Percentiles rank a stretch among this genome's conserved stretches.
Evolutionary conservation across 1,284 basidiomycete genomes (phyloP).

Genomic region (Earliella scabrosa): DNA sequence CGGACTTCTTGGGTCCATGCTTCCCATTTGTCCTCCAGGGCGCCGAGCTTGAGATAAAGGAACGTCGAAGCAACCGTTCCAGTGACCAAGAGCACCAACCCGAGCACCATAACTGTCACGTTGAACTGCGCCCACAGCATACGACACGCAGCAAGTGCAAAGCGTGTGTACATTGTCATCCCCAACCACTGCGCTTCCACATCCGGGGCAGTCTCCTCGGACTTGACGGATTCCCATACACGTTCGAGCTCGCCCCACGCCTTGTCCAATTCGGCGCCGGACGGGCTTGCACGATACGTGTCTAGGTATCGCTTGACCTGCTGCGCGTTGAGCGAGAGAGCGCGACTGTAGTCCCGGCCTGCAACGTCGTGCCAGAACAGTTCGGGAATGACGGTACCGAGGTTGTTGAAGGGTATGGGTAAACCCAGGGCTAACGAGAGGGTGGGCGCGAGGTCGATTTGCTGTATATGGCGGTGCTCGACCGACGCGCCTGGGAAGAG

Average conservation of each 20-base stretch:
- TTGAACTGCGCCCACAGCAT: constrained; percentile 97
- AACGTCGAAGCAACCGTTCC: constrained; percentile 52
- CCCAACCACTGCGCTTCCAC: constrained; percentile 41
- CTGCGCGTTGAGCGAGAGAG: constrained; percentile 73
- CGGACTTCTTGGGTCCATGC: constrained; percentile 40
- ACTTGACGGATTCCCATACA: constrained; percentile 47
- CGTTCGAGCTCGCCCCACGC: constrained; percentile 58
- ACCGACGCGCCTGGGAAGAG: constrained; percentile 65
- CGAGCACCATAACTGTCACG: constrained; percentile 74
- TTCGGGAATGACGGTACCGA: constrained; percentile 92
- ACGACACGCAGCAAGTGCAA: constrained; percentile 76
- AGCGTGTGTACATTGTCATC: constrained; percentile 61
- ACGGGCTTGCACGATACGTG: constrained; percentile 71
- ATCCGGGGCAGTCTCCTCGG: constrained; percentile 5
- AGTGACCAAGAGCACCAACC: constrained; percentile 55
- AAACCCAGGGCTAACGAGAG: constrained; percentile 91
- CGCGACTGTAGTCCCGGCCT: constrained; percentile 44
- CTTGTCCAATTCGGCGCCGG: constrained; percentile 73
- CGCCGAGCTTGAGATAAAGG: constrained; percentile 50
- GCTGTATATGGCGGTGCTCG: constrained; percentile 77
- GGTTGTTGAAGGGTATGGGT: constrained; percentile 95
- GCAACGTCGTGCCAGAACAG: constrained; percentile 59
- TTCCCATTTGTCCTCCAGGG: constrained; percentile 43
- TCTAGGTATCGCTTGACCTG: constrained; percentile 84
- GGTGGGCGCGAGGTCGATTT: constrained; percentile 94